phyloP scores from a whole-genome alignment of 306 rosid species.

The Castanea sativa region DNA sequence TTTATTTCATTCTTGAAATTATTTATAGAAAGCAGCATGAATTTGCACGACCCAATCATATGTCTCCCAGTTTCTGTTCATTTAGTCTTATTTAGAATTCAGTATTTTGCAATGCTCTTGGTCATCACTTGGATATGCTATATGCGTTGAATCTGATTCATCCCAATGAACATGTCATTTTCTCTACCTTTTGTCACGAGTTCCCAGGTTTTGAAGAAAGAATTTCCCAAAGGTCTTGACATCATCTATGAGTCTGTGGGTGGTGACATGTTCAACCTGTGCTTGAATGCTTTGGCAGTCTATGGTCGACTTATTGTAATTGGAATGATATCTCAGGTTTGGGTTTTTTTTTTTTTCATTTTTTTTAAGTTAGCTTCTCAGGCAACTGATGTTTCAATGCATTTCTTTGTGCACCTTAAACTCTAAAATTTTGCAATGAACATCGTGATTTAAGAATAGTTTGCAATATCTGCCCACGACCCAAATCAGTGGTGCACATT shows the following conservation, averaged over 20 bases:
- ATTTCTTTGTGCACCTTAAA: background rate
- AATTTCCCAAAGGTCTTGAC: constrained; percentile 81
- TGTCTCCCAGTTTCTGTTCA: background rate
- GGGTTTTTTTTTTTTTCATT: background rate
- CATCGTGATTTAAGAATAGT: no score
- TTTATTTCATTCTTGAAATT: background rate
- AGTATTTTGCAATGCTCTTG: background rate
- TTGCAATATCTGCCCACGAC: no score
- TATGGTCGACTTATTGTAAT: constrained; percentile 81
- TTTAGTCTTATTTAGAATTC: background rate
- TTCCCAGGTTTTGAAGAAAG: constrained; percentile 67
- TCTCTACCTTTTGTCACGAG: background rate
- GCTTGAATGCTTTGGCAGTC: constrained; percentile 82
- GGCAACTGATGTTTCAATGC: background rate
- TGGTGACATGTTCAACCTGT: constrained; percentile 82
- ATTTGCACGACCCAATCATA: background rate
- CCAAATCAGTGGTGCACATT: no score
- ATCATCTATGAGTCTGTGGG: constrained; percentile 96
- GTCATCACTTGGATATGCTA: background rate
- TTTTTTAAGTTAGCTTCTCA: background rate
- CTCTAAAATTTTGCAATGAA: no score
- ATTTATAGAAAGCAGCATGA: background rate
- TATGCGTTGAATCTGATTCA: background rate
- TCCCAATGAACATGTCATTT: constrained; percentile 6
- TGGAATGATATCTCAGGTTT: constrained; percentile 98